These are phyloP conservation scores for Rhynchosporium agropyri DNA, from an alignment of 2,329 filamentous ascomycete genomes.

Conservation along the genomic window DNA sequence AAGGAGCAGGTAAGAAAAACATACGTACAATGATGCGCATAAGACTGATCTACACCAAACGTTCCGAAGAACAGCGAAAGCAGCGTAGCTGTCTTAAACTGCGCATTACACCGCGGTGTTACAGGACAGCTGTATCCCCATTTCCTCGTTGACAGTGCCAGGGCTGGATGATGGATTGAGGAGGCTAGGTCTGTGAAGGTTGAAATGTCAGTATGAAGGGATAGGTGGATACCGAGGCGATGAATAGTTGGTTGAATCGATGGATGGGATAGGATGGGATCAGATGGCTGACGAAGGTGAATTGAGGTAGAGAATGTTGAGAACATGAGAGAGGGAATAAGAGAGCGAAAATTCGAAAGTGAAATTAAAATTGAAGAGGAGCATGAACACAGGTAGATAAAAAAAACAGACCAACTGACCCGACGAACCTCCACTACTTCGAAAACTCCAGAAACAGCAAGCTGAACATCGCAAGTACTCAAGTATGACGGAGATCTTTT, in stretches of 20 bases:
- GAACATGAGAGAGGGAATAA: too few relatives aligned
- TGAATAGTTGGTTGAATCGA: too few relatives aligned
- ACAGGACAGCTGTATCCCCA: not conserved
- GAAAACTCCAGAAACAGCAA: not conserved
- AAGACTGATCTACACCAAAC: not conserved
- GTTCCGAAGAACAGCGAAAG: not conserved
- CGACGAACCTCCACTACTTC: too few relatives aligned
- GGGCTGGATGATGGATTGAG: not conserved
- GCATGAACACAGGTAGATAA: not conserved
- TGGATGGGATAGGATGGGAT: too few relatives aligned
- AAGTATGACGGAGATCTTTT: too few relatives aligned
- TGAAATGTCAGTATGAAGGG: not conserved
- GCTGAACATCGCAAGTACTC: not conserved
- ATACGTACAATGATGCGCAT: constrained; percentile 2
- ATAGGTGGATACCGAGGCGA: too few relatives aligned
- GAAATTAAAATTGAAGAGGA: too few relatives aligned
- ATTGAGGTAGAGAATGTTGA: too few relatives aligned
- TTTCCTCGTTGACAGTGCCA: not conserved
- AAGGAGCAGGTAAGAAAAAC: too few relatives aligned
- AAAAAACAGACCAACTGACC: too few relatives aligned
- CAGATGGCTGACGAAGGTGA: too few relatives aligned
- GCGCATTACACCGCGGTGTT: not conserved
- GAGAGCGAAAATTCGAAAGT: too few relatives aligned
- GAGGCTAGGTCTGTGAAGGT: not conserved
- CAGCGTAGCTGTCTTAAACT: constrained; percentile 9